A percentile compares a stretch with the other conserved stretches of the same genome.
Evolutionary conservation across 441 rosid species (phyloP).

Genomic region (Lagerstroemia fauriei): DNA sequence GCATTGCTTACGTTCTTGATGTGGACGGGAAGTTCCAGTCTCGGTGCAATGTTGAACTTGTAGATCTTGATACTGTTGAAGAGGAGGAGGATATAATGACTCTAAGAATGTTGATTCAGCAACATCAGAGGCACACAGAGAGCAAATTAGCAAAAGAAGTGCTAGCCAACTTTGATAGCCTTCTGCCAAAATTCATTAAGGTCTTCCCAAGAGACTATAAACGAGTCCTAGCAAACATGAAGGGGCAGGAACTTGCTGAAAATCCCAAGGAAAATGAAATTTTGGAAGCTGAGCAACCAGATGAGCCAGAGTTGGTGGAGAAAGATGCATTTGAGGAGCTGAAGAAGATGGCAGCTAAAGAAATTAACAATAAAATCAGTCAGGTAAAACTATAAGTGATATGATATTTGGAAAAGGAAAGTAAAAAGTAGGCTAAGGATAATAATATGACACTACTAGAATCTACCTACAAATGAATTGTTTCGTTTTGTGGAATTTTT

Average conservation of each 20-base stretch:
- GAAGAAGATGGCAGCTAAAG: slow-evolving; percentile 76
- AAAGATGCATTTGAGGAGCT: slow-evolving; percentile 92
- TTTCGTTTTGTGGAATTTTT: not conserved
- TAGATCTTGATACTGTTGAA: slow-evolving; percentile 94
- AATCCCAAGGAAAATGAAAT: slow-evolving; percentile 41
- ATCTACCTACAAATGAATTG: not conserved
- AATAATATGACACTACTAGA: not conserved
- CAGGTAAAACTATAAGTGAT: slow-evolving; percentile 37
- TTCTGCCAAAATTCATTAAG: slow-evolving; percentile 80
- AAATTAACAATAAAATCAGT: slow-evolving; percentile 46
- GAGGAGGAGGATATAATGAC: slow-evolving; percentile 87
- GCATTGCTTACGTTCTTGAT: slow-evolving; percentile 91
- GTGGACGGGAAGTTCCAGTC: slow-evolving; percentile 75
- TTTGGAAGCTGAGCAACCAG: slow-evolving; percentile 58
- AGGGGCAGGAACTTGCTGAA: slow-evolving; percentile 54
- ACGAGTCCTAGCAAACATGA: slow-evolving; percentile 79
- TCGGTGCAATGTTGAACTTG: slow-evolving; percentile 86
- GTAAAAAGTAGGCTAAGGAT: not conserved
- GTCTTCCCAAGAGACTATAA: slow-evolving; percentile 98
- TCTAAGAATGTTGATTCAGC: slow-evolving; percentile 95
- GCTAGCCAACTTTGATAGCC: slow-evolving; percentile 72
- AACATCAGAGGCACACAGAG: slow-evolving; percentile 89
- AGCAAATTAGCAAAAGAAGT: slow-evolving; percentile 88
- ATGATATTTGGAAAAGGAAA: not conserved
- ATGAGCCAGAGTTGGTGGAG: slow-evolving; percentile 55